Evolutionary conservation across 768 basidiomycete species (phyloP), one percentile per base, ranked within the genome.

Genomic region (Phlebiopsis flavidoalba): DNA sequence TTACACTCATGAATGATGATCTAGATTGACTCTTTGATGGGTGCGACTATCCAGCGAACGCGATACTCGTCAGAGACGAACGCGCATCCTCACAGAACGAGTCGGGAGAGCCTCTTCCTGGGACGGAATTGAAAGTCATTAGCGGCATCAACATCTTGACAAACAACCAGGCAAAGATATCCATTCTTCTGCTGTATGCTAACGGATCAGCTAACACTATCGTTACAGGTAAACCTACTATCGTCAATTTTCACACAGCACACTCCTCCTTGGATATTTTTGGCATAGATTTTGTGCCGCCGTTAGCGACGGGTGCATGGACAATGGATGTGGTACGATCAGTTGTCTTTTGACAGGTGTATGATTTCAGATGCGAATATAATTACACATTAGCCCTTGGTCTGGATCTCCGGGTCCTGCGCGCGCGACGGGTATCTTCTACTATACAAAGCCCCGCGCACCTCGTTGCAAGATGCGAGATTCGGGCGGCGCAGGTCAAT

Each of bases 11-110:
- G 5, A 8, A 48, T 26, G 31, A 17, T 22, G 24, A 26, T 24
- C 26, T 70, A 91, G 90, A 72, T 93, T 53, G 95, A 98, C 70
- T 94, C 91, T 0, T 47, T 97, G 12, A 77, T 97, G 17, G 95
- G 95, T 1, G 93, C 95, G 5, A 93, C 91, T 5, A 70, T 96
- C 0, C 95, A 98, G 66, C 77, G 80, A 57, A 93, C 93, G 4
- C 81, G 86, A 26, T 96, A 87, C 73, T 87, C 88, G 5, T 74
- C 74, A 49, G 75, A 76, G 21, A 80, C 79, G 63, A 85, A 85
- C n/a, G 66, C 74, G 80, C 48, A 79, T 97, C 53, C 76, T 92
- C 14, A 85, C 87, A 52, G 85, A n/a, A 90, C 64, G 77, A 75
- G 14, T 72, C 75, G 0, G 70, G 71, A 11, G 64, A 63, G 36